Evolutionary conservation across 2,329 filamentous ascomycete genomes (phyloP), one percentile per base, ranked within the genome.

Genomic region (Fusarium drepaniforme): DNA sequence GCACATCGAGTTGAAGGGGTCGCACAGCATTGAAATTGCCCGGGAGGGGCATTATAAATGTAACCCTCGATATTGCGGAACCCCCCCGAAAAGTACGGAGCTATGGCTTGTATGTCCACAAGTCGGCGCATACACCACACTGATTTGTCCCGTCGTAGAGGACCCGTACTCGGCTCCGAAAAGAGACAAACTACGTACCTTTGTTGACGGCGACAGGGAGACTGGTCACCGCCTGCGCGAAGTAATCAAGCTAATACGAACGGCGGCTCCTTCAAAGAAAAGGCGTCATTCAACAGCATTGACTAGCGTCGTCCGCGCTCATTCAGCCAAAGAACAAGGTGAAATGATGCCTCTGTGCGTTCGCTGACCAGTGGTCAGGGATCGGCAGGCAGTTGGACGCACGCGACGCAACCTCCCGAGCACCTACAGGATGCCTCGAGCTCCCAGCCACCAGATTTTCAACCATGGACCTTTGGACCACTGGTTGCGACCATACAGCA

Each of bases 381-480:
- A 63, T 63, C 42, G 60, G 23, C 35, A 23, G 37, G 61, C 13
- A 21, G 46, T 46, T 58, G 42, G 35, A 56, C 46, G 51, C 37
- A 28, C 23, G 37, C 33, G 21, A 65, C 25, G 33, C 51, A 30
- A 65, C 33, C 28, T 44, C 28, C 28, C 49, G 28, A 53, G 49
- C 25, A 33, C 25, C 46, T 51, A 30, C 46, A 51, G 23, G 28
- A 15, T 53, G 49, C 28, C 18, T 33, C 25, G 12, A 53, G 28
- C 49, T 42, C 66, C 68, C 65, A 68, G 57, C 65, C 69, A 69
- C 51, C 61, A 11, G n/a, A 69, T 66, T 66, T 58, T 37, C 49
- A 21, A 66, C 23, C 57, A 37, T 38, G 37, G 15, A 38, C 16
- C 28, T 30, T 51, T 37, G 16, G 58, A 35, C 18, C 13, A 23